Conservation (phyloP, 192 early-diverging fungal genomes). For the Mortierella antarctica region DNA sequence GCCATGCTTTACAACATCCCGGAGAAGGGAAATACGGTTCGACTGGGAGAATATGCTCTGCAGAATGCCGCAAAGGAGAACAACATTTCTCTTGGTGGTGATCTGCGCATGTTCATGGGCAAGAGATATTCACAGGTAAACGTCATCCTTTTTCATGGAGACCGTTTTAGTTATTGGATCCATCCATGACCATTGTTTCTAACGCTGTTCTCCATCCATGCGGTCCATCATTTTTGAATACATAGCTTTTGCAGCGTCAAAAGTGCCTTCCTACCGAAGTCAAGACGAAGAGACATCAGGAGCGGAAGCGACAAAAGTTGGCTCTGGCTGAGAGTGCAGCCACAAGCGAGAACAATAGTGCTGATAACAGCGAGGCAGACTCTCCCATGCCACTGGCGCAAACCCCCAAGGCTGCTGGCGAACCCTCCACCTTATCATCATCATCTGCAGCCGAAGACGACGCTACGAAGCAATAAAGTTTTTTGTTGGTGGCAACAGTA, state of each 20-base stretch:
- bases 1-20: slow-evolving; percentile 37
- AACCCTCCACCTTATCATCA: background rate
- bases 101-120: slow-evolving; percentile 54
- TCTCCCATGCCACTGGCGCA: slow-evolving; percentile 8
- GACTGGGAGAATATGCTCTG: slow-evolving; percentile 34
- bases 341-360: slow-evolving; percentile 43
- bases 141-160: background rate
- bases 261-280: slow-evolving; percentile 47
- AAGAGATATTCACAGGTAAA: slow-evolving; percentile 41
- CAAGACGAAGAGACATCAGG: slow-evolving; percentile 35
- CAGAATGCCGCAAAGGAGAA: slow-evolving; percentile 36
- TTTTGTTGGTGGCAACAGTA: background rate
- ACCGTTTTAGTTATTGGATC: background rate
- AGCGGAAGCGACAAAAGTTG: slow-evolving; percentile 37
- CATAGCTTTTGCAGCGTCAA: slow-evolving; percentile 48
- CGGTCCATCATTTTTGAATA: background rate
- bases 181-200: background rate
- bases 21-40: slow-evolving; percentile 19
- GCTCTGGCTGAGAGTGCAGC: slow-evolving; percentile 7
- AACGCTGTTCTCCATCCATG: background rate
- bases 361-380: slow-evolving; percentile 21
- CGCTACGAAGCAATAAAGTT: background rate
- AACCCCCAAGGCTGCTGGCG: no score
- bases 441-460: background rate
- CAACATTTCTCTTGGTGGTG: slow-evolving; percentile 49